Evolutionary conservation across 1,284 basidiomycete species (phyloP).

Genomic region (Microbotryum silenes-acaulis): DNA sequence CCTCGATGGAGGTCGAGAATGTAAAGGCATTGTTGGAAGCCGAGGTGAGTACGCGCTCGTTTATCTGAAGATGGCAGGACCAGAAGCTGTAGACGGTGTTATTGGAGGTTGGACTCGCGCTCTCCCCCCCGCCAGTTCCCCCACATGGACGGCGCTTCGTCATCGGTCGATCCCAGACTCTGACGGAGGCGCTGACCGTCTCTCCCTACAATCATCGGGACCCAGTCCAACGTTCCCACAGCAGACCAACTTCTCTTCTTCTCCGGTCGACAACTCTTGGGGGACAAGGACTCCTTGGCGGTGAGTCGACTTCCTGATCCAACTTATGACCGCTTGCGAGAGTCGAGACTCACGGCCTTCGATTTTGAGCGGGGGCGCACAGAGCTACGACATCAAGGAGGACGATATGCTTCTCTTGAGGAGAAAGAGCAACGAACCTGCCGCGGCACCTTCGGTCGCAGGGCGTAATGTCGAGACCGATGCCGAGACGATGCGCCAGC

Average conservation of each 20-base stretch:
- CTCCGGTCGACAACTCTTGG: conserved; percentile 56
- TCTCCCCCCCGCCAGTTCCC: not conserved
- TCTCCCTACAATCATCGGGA: too few species aligned
- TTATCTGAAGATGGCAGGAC: too few species aligned
- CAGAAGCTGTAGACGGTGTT: too few species aligned
- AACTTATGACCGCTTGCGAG: too few species aligned
- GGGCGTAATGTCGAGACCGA: conserved; percentile 53
- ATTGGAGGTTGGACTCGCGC: too few species aligned
- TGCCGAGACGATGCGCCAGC: conserved; percentile 80
- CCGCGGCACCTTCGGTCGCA: conserved; percentile 40
- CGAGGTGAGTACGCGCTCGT: conserved; percentile 53
- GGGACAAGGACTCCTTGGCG: conserved; percentile 58
- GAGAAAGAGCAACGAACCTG: conserved; percentile 45
- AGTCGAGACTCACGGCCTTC: not conserved
- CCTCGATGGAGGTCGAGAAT: conserved; percentile 77
- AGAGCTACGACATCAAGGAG: conserved; percentile 52
- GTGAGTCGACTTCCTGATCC: conserved; percentile 31
- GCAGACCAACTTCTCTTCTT: conserved; percentile 62
- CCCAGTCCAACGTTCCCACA: conserved; percentile 60
- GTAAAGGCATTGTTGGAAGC: conserved; percentile 81
- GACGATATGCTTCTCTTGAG: conserved; percentile 60
- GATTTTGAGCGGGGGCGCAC: not conserved
- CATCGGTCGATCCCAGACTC: too few species aligned
- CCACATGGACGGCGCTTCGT: not conserved
- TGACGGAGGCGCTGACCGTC: too few species aligned